A percentile compares a stretch with the other conserved stretches of the same genome.
Conservation (phyloP, 2,329 filamentous ascomycete species). For the Fusarium staphyleae region DNA sequence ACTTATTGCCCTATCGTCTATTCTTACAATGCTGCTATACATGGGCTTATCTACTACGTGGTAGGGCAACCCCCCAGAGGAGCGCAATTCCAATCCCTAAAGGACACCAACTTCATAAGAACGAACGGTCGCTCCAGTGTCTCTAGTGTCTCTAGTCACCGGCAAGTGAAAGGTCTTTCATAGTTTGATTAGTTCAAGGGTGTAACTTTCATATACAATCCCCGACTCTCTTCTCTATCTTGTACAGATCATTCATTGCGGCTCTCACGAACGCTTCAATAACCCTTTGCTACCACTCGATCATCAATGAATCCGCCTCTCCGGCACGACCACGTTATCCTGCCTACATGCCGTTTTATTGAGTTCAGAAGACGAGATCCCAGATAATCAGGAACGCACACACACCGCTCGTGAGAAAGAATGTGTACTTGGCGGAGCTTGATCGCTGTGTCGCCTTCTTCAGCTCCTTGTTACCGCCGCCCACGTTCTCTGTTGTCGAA, state of each 20-base stretch:
- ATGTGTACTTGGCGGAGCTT: constrained; percentile 78
- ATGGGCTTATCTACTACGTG: too few species aligned
- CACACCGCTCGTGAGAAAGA: constrained; percentile 79
- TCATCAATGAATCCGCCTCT: constrained; percentile 5
- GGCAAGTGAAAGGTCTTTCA: constrained; percentile 9
- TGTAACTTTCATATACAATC: constrained; percentile 7
- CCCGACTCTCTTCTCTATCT: neutral
- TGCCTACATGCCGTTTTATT: constrained; percentile 4
- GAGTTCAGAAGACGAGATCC: constrained; percentile 68
- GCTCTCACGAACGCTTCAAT: constrained; percentile 4
- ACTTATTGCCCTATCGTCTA: constrained; percentile 1
- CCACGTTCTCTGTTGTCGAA: constrained; percentile 84
- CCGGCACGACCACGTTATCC: constrained; percentile 2
- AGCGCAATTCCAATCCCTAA: constrained; percentile 12
- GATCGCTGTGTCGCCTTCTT: constrained; percentile 78
- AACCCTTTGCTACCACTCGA: neutral
- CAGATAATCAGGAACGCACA: constrained; percentile 78
- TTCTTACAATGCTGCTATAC: neutral
- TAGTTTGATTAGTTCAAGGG: neutral
- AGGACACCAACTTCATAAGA: neutral
- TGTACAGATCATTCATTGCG: neutral
- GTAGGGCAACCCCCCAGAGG: too few species aligned
- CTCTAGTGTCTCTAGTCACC: constrained; percentile 6
- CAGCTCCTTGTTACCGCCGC: constrained; percentile 87
- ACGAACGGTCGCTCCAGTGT: too few species aligned